Evolutionary conservation across 2,329 filamentous ascomycete species (phyloP).

Genomic region (Monosporascus cannonballus): DNA sequence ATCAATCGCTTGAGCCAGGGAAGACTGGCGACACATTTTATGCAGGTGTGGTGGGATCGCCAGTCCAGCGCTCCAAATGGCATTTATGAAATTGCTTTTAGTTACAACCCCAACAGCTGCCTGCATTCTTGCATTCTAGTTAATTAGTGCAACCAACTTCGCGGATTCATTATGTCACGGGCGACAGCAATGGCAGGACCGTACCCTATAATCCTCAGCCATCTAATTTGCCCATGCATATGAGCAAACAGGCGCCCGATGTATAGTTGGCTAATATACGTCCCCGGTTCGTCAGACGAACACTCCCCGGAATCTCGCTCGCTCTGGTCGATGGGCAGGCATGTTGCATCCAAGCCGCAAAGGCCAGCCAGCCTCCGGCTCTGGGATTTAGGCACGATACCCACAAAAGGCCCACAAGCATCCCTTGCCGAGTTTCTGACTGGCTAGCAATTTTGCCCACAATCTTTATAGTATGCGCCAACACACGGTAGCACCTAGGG

Average conservation of each 20-base stretch:
- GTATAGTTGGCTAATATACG: not conserved
- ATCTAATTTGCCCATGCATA: not conserved
- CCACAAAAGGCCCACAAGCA: not conserved
- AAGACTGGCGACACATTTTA: not conserved
- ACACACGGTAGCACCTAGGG: no score
- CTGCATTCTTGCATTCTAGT: not conserved
- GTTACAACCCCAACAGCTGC: not conserved
- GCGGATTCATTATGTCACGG: no score
- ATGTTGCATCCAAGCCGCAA: not conserved
- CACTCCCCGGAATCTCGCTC: not conserved
- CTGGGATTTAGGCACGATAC: not conserved
- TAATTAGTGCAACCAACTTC: not conserved
- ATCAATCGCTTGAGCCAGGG: not conserved
- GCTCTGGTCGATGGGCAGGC: not conserved
- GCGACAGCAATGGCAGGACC: not conserved
- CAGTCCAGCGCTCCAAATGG: not conserved
- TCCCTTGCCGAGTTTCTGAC: not conserved
- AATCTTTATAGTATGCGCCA: no score
- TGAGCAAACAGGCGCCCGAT: not conserved
- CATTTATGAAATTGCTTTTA: not conserved
- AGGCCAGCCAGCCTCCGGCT: not conserved
- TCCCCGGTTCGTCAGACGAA: not conserved
- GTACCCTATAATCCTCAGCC: not conserved
- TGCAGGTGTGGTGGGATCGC: not conserved
- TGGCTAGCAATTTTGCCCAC: not conserved